phyloP scores from a whole-genome alignment of 75 land plant genomes.

The Ceratopteris richardii region DNA sequence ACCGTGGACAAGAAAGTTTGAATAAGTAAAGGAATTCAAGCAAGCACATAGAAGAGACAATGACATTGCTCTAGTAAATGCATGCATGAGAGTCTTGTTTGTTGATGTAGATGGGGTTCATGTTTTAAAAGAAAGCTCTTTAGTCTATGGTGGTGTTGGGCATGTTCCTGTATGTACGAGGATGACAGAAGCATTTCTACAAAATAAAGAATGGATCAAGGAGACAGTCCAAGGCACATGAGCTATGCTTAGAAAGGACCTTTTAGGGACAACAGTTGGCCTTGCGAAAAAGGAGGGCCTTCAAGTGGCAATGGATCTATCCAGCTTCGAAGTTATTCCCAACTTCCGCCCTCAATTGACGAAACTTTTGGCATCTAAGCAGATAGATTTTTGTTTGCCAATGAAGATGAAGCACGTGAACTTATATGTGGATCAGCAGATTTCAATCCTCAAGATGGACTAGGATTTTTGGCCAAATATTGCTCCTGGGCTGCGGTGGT shows the following conservation, averaged over 20 bases:
- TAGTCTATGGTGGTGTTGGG: constrained; percentile 93
- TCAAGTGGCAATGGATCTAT: too few species aligned
- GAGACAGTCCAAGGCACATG: constrained; percentile 46
- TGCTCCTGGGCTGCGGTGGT: too few species aligned
- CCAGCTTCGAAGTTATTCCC: too few species aligned
- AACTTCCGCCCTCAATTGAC: too few species aligned
- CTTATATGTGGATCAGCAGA: too few species aligned
- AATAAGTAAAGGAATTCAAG: constrained; percentile 95
- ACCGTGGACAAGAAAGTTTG: constrained; percentile 80
- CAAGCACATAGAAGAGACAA: constrained; percentile 99
- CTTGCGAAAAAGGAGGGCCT: too few species aligned
- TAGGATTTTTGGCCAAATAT: too few species aligned
- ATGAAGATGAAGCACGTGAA: too few species aligned
- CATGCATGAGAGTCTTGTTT: constrained; percentile 80
- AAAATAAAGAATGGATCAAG: constrained; percentile 65
- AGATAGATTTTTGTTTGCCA: too few species aligned
- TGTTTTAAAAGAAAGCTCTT: constrained; percentile 57
- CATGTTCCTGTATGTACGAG: constrained; percentile 56
- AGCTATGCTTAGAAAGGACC: constrained; percentile 39
- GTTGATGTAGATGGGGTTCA: constrained; percentile 33
- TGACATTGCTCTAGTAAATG: constrained; percentile 98
- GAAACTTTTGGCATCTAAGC: too few species aligned
- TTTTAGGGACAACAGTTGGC: too few species aligned
- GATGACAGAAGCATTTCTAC: constrained; percentile 51
- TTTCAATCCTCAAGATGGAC: too few species aligned